These are phyloP conservation scores for Hypoxylon sp. DNA, from an alignment of 2,329 filamentous ascomycete genomes.

Conservation along the genomic window DNA sequence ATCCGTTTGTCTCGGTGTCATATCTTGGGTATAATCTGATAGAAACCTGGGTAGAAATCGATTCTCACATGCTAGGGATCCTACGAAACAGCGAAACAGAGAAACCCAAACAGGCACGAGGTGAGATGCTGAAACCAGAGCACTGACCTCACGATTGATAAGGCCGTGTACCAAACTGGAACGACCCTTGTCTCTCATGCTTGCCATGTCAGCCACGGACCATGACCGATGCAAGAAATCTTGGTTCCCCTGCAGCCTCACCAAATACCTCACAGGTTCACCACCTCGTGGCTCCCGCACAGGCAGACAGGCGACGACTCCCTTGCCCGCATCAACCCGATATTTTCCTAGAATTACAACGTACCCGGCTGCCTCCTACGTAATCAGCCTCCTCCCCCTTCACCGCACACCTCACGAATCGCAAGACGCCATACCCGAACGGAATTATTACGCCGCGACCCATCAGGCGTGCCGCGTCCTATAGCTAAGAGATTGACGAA, in stretches of 20 bases:
- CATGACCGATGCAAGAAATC: conserved; percentile 40
- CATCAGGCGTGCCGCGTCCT: not conserved
- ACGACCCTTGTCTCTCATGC: conserved; percentile 29
- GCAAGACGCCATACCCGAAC: conserved; percentile 28
- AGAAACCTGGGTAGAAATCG: not conserved
- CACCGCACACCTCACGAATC: conserved; percentile 35
- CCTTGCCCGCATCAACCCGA: conserved; percentile 32
- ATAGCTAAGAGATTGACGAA: conserved; percentile 32
- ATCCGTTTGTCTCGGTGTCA: conserved; percentile 5
- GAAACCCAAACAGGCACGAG: conserved; percentile 33
- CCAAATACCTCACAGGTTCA: conserved; percentile 41
- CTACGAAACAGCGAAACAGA: conserved; percentile 33
- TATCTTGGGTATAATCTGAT: too few species aligned
- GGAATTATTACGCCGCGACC: conserved; percentile 19
- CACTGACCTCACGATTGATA: conserved; percentile 34
- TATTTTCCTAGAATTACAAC: conserved; percentile 35
- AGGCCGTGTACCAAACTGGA: conserved; percentile 21
- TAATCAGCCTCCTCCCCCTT: conserved; percentile 19
- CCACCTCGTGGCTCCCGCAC: conserved; percentile 34
- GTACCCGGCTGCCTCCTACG: conserved; percentile 1
- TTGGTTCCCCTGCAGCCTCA: conserved; percentile 48
- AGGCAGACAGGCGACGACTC: conserved; percentile 14
- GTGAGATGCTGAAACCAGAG: conserved; percentile 35
- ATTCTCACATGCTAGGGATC: conserved; percentile 36
- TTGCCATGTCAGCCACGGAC: conserved; percentile 34